Evolutionary conservation across 1,139 yeast genomes (phyloP).

Genomic region (Yamadazyma atmosphaerica): DNA sequence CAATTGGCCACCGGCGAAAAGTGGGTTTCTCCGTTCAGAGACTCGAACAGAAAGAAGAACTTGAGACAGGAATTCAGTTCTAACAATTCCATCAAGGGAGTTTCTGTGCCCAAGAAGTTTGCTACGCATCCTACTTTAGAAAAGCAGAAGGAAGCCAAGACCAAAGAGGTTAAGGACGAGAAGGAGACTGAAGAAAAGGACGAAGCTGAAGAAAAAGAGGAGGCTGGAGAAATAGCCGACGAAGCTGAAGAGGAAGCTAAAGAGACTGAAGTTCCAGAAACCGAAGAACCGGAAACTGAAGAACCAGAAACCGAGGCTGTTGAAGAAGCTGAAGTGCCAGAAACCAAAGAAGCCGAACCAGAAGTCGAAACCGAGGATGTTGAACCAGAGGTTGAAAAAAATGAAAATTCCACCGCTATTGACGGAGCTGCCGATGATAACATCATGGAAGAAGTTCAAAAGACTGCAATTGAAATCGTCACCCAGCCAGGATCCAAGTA

Average conservation of each 20-base stretch:
- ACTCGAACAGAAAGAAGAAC: constrained; percentile 25
- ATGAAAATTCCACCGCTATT: constrained; percentile 9
- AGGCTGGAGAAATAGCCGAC: constrained; percentile 10
- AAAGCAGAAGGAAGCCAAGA: constrained; percentile 22
- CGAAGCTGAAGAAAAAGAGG: constrained; percentile 11
- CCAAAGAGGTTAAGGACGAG: constrained; percentile 16
- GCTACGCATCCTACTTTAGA: constrained; percentile 43
- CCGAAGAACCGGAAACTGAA: constrained; percentile 19
- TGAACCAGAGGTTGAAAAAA: constrained; percentile 11
- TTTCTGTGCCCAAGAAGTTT: constrained; percentile 45
- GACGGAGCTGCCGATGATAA: constrained; percentile 22
- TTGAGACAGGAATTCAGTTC: constrained; percentile 37
- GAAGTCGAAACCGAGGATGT: constrained; percentile 12
- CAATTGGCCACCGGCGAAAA: constrained; percentile 37
- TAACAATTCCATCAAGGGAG: constrained; percentile 32
- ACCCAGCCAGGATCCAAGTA: constrained; percentile 34
- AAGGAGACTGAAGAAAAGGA: constrained; percentile 14
- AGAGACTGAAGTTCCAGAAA: constrained; percentile 17
- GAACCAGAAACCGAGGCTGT: constrained; percentile 14
- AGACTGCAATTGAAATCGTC: constrained; percentile 34
- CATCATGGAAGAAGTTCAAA: constrained; percentile 25
- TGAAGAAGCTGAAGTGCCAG: constrained; percentile 8
- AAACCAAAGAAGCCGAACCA: constrained; percentile 9
- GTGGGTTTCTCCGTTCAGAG: constrained; percentile 58
- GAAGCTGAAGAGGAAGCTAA: constrained; percentile 19